Conservation (phyloP, 345 rosid species). For the Gossypium ekmanianum region DNA sequence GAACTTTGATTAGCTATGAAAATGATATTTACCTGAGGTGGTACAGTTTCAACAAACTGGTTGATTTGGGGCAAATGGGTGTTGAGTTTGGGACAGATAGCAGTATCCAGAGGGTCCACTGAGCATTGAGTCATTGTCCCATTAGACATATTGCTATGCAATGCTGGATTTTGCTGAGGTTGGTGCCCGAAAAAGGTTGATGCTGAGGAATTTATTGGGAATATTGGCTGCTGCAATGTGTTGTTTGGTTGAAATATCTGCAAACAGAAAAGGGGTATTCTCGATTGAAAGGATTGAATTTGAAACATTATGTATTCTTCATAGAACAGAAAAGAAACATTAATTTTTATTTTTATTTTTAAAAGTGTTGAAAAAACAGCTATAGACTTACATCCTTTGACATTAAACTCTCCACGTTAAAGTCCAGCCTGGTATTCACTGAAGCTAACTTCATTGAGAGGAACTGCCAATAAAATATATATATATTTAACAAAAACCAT, state of each 20-base stretch:
- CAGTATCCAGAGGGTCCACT: conserved; percentile 29
- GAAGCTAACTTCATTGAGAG: conserved; percentile 95
- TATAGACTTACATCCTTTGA: conserved; percentile 65
- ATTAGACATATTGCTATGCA: conserved; percentile 16
- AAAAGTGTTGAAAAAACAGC: not conserved
- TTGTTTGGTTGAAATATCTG: conserved; percentile 51
- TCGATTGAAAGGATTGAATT: not conserved
- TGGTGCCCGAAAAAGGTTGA: conserved; percentile 43
- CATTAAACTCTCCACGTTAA: conserved; percentile 48
- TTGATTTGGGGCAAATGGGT: conserved; percentile 29
- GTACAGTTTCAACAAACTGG: not conserved
- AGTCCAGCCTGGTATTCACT: conserved; percentile 72
- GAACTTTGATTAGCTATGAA: not conserved
- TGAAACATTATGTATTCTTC: not conserved
- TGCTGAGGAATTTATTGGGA: conserved; percentile 58
- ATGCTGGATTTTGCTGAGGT: conserved; percentile 37
- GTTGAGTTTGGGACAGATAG: conserved; percentile 16
- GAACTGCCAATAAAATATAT: conserved; percentile 44
- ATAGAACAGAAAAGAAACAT: no score
- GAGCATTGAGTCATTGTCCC: conserved; percentile 21
- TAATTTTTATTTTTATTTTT: not conserved
- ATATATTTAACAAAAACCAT: not conserved
- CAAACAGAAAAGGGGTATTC: not conserved
- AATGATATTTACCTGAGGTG: not conserved
- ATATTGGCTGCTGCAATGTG: conserved; percentile 39